These are phyloP conservation scores for Chytriomyces sp. DNA, from an alignment of 192 early-diverging fungal genomes.

Conservation along the genomic window DNA sequence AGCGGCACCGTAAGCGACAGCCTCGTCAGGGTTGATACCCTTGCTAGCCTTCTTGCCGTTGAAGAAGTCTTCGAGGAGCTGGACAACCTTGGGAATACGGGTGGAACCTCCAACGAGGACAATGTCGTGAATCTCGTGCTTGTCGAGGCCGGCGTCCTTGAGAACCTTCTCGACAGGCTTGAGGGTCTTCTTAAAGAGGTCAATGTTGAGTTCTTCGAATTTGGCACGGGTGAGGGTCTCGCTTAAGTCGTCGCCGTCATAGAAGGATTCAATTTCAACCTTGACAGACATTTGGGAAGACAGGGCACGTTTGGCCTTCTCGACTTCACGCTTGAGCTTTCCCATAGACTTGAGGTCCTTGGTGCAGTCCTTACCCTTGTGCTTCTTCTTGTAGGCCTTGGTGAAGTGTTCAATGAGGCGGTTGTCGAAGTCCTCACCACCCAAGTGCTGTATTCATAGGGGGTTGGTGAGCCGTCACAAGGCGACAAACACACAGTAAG, in stretches of 20 bases:
- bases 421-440: constrained; percentile 99
- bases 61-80: constrained; percentile 92
- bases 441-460: no score
- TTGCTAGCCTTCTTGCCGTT: constrained; percentile 95
- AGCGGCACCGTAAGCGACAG: constrained; percentile 97
- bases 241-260: constrained; percentile 85
- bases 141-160: constrained; percentile 84
- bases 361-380: constrained; percentile 77
- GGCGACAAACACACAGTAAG: not conserved
- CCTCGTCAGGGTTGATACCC: constrained; percentile 98
- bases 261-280: constrained; percentile 91
- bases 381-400: constrained; percentile 93
- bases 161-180: constrained; percentile 92
- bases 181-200: constrained; percentile 91
- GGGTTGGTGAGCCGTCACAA: no score
- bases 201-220: constrained; percentile 94
- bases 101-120: constrained; percentile 98
- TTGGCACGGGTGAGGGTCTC: constrained; percentile 95
- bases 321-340: constrained; percentile 91
- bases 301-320: constrained; percentile 96
- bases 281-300: constrained; percentile 92
- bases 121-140: constrained; percentile 91
- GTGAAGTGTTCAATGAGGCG: constrained; percentile 91
- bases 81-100: constrained; percentile 96
- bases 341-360: constrained; percentile 89